Conservation (phyloP, 208 protist genomes). For the Leishmania braziliensis region DNA sequence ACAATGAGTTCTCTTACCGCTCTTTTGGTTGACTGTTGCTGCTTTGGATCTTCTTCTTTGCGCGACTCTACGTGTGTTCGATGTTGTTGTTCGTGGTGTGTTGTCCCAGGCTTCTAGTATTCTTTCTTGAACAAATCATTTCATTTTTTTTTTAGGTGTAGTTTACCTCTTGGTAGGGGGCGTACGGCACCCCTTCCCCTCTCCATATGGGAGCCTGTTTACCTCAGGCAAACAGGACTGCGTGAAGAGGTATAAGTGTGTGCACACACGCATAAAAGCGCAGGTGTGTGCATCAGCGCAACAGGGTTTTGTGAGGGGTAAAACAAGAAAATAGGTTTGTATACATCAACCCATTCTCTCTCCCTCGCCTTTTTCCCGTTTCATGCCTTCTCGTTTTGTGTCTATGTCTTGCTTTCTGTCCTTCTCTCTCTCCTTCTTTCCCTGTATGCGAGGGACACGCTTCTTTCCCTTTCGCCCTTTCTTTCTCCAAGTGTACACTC, state of each 20-base stretch:
- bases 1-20: not conserved
- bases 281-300: not conserved
- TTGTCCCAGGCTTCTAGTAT: not conserved
- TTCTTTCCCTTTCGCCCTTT: not conserved
- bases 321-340: not conserved
- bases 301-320: not conserved
- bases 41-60: not conserved
- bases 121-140: not conserved
- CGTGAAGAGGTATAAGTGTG: not conserved
- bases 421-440: not conserved
- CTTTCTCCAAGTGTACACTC: not conserved
- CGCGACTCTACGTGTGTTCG: not conserved
- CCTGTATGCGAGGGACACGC: not conserved
- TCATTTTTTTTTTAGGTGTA: not conserved
- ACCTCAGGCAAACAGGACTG: not conserved
- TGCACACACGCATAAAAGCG: not conserved
- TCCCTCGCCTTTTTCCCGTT: not conserved
- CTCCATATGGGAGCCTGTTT: not conserved
- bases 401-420: not conserved
- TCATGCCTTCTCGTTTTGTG: not conserved
- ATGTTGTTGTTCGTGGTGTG: not conserved
- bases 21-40: not conserved
- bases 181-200: not conserved
- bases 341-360: not conserved
- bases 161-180: not conserved